Evolutionary conservation across 2,329 filamentous ascomycete species (phyloP), one percentile per base, ranked within the genome.

Genomic region (Dactylellina cionopaga): DNA sequence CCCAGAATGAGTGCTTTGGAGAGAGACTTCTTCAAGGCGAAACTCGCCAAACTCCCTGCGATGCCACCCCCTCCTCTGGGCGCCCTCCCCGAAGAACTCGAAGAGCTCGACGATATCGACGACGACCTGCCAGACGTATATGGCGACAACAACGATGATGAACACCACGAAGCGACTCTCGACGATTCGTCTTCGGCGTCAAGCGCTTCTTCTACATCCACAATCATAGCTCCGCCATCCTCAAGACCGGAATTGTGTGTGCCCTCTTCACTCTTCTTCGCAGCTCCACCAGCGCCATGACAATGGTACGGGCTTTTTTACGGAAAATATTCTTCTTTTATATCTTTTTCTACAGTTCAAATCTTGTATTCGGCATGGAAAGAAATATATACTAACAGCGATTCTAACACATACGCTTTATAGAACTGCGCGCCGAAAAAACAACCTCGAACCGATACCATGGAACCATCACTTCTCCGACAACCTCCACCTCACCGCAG

Each of bases 401-500:
- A 66, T 74, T 75, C 79, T 78, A 76, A 79, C 5, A 29, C 17
- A 44, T 47, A 27, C 29, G 24, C 29, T 59, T 25, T 44, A 0
- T 68, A 74, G 60, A 62, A 56, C 37, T 10, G 43, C 39, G 7
- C 78, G 87, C 84, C 52, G 80, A 83, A 71, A 79, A 82, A 52
- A 81, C 59, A 84, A 86, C 29, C 80, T 88, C 65, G 86, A 90
- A 46, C 88, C 89, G 63, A 86, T 91, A 19, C 86, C 90, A 31
- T 99, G 95, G 95, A 92, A 91, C 22, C 88, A 90, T 35, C 98
- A 92, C 82, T 98, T 97, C 81, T 88, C 92, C 75, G 89, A 92
- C 77, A 94, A 98, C 79, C 84, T 98, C 63, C 92, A 88, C 77
- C 84, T 98, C 54, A 83, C 86, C 65, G 82, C 83, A 55, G 79